A percentile compares a stretch with the other conserved stretches of the same genome.
These are phyloP conservation scores for Mallotus nudiflorus DNA, from an alignment of 345 rosid genomes.

Conservation along the genomic window DNA sequence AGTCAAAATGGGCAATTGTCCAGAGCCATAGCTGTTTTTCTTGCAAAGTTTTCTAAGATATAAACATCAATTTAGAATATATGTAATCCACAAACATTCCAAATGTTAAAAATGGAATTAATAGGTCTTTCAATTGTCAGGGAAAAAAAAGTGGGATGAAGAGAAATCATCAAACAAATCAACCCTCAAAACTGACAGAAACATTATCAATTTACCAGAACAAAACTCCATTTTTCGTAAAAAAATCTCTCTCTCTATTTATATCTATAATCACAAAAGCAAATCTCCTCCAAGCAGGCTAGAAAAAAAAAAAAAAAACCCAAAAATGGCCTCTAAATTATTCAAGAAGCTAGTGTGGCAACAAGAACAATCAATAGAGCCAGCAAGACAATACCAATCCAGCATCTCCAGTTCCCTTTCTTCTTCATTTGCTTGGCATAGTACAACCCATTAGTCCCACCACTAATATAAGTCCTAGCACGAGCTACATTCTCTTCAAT, in stretches of 20 bases:
- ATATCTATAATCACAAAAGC: neutral
- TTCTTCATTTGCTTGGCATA: conserved; percentile 27
- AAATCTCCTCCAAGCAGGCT: neutral
- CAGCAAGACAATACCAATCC: conserved; percentile 17
- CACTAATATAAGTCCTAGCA: conserved; percentile 19
- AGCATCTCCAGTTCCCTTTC: conserved; percentile 20
- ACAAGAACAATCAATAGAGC: conserved; percentile 14
- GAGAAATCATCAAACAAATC: neutral
- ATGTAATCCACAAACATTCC: no score
- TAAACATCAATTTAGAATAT: no score
- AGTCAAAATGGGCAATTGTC: no score
- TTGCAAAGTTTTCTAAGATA: no score
- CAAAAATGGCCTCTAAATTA: neutral
- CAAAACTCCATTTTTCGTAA: neutral
- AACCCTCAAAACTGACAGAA: neutral
- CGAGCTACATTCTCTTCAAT: conserved; percentile 28
- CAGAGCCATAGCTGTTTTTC: no score
- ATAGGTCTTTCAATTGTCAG: neutral
- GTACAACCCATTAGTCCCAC: conserved; percentile 22
- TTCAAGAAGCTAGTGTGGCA: conserved; percentile 16
- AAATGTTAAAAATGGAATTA: no score
- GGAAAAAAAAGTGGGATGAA: neutral
- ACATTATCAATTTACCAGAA: neutral
- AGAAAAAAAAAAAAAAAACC: neutral
- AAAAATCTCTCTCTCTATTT: neutral